Evolutionary conservation across 129 eudicot genomes (phyloP).

Genomic region (Escallonia rubra): DNA sequence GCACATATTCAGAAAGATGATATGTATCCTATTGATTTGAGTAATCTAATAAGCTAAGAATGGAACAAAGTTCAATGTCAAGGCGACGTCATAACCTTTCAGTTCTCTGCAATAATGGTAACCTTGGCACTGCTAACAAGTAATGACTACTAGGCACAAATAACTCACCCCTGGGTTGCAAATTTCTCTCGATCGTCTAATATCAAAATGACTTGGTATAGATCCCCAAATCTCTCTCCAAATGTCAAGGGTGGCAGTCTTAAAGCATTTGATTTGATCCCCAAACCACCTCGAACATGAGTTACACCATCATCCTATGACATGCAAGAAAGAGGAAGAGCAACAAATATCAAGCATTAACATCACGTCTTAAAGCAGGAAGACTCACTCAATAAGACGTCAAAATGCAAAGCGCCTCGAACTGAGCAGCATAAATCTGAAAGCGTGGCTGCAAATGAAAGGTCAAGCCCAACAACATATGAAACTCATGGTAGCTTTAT

Average conservation of each 20-base stretch:
- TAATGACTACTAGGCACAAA: not conserved
- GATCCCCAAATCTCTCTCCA: slow-evolving; percentile 74
- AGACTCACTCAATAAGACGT: not conserved
- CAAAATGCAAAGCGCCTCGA: not conserved
- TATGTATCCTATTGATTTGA: too few species aligned
- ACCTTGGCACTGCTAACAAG: not conserved
- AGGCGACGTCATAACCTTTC: not conserved
- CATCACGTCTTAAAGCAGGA: not conserved
- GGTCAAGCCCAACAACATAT: not conserved
- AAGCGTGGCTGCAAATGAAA: not conserved
- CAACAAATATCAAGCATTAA: not conserved
- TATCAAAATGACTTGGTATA: slow-evolving; percentile 71
- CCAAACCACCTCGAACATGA: slow-evolving; percentile 28
- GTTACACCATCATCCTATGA: slow-evolving; percentile 38
- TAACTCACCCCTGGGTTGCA: slow-evolving; percentile 55
- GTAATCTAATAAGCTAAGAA: too few species aligned
- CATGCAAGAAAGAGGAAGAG: slow-evolving; percentile 4
- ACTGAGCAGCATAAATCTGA: not conserved
- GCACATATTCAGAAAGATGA: too few species aligned
- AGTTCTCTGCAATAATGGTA: not conserved
- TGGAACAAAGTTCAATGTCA: not conserved
- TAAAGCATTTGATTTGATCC: slow-evolving; percentile 36
- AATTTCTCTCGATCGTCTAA: slow-evolving; percentile 91
- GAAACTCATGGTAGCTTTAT: not conserved
- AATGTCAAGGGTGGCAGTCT: slow-evolving; percentile 67